phyloP scores from a whole-genome alignment of 2,329 filamentous ascomycete species.

The Fusarium chuoi region DNA sequence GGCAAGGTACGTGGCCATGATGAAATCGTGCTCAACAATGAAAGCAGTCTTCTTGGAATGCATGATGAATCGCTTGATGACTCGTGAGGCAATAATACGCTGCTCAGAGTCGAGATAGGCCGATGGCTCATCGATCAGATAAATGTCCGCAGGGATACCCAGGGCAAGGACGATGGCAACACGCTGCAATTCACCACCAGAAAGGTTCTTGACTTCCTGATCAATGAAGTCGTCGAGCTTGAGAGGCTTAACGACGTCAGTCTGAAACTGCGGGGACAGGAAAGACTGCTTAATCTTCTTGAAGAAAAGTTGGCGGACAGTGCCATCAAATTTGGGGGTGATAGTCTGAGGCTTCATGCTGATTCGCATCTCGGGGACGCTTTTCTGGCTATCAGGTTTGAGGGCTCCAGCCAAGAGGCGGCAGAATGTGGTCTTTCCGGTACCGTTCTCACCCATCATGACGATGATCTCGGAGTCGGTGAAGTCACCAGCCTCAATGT shows the following conservation, averaged over 20 bases:
- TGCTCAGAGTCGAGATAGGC: constrained; percentile 99
- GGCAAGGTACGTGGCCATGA: constrained; percentile 83
- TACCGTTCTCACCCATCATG: constrained; percentile 99
- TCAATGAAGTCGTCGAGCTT: constrained; percentile 99
- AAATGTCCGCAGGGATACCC: constrained; percentile 95
- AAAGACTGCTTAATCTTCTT: constrained; percentile 99
- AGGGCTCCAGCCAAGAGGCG: constrained; percentile 92
- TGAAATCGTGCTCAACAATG: constrained; percentile 99
- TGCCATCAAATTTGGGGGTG: constrained; percentile 96
- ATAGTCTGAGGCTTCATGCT: constrained; percentile 99
- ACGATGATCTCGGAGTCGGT: constrained; percentile 99
- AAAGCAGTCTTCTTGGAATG: constrained; percentile 99
- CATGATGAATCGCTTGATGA: constrained; percentile 99
- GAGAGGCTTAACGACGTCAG: constrained; percentile 98
- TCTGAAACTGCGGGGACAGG: constrained; percentile 97
- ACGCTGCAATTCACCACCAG: constrained; percentile 98
- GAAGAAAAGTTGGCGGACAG: constrained; percentile 97
- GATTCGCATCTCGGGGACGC: constrained; percentile 93
- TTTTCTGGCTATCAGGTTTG: constrained; percentile 83
- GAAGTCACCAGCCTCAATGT: constrained; percentile 84
- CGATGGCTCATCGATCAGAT: constrained; percentile 97
- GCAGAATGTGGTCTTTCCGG: constrained; percentile 99
- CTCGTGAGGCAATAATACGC: constrained; percentile 95
- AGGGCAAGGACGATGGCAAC: constrained; percentile 98
- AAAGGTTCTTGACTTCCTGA: constrained; percentile 98